Evolutionary conservation across 2,329 filamentous ascomycete species (phyloP), one percentile per base, ranked within the genome.

Genomic region (Arthroderma uncinatum): DNA sequence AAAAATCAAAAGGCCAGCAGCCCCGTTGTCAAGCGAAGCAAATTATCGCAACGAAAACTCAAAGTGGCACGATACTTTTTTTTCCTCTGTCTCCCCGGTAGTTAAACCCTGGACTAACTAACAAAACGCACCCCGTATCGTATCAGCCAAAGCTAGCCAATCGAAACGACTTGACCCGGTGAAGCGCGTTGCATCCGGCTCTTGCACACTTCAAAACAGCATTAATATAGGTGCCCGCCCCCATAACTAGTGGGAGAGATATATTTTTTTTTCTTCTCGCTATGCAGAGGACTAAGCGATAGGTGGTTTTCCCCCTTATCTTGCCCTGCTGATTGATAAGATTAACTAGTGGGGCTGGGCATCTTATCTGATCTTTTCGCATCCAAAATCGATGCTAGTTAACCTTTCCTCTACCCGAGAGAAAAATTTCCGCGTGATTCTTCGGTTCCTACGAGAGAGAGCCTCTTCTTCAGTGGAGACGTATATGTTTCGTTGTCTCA

Each of bases 321-420:
- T 33, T 8, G 47, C 19, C 53, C 19, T 47, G 50, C 4, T 40
- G 40, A 42, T 53, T 55, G 57, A 55, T 42, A 55, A 53, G 56
- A 55, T 50, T 50, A 30, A 12, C 23, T 47, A 25, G 21, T 37
- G 39, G n/a, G 40, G 25, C 10, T 23, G 21, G 25, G 40, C 33
- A 25, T 25, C 55, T 58, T 58, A 58, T 58, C 57, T 53, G 57
- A 55, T 55, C 48, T 44, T 55, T 55, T 36, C 28, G 9, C 39
- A 14, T 55, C 16, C 4, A 19, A 40, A 6, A 25, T 39, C 21
- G 4, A 30, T 52, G 40, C 40, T 21, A n/a, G n/a, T 39, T 36
- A 16, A 16, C 25, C 44, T 42, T 25, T 54, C 37, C 37, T 21
- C 39, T 42, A 21, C 39, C 33, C 34, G 34, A 10, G 4, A 37